Evolutionary conservation across 1,139 yeast species (phyloP), one percentile per base, ranked within the genome.

Genomic region (Geotrichum phurueaensis): DNA sequence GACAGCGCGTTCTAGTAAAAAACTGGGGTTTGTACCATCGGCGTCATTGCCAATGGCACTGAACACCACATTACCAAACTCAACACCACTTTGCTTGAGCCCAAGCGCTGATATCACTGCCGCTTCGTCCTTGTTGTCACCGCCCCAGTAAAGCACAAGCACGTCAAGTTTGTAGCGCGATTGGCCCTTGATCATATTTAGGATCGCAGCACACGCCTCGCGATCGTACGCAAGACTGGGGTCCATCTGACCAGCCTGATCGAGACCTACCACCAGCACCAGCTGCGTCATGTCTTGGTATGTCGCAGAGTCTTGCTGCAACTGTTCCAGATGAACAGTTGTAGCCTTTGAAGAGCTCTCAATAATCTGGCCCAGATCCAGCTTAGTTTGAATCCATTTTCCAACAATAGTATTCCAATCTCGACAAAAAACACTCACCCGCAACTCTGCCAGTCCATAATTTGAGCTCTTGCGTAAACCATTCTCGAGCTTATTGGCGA

Each of bases 401-500:
- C 74, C 75, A 13, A 67, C 65, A 9, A 70, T 61, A 2, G 66
- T 57, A 2, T 66, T 66, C 75, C 75, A 73, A 57, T 73, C 69
- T 10, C 66, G 63, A 49, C 69, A 63, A 59, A 68, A 70, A 13
- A 56, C 51, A 27, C 52, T 29, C 18, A 61, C 25, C 18, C 50
- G 39, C 7, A 61, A 47, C 15, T 9, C 29, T 3, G 55, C 36
- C 20, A 45, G 31, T 2, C 60, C 55, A 39, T 51, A 57, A n/a
- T 23, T 48, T 18, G 51, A 25, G n/a, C 52, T 52, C 39, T 51
- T 51, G 12, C 56, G 56, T 6, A 56, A 53, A 1, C 56, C 54
- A 5, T 5, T 62, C 23, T 62, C 60, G 10, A 65, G 59, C n/a
- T 60, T 56, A 2, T 52, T 25, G 23, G 60, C 33, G 43, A 70